Percentiles rank a stretch among this genome's conserved stretches.
Evolutionary conservation across 1,284 basidiomycete genomes (phyloP).

Genomic region (Melampsora larici-populina): DNA sequence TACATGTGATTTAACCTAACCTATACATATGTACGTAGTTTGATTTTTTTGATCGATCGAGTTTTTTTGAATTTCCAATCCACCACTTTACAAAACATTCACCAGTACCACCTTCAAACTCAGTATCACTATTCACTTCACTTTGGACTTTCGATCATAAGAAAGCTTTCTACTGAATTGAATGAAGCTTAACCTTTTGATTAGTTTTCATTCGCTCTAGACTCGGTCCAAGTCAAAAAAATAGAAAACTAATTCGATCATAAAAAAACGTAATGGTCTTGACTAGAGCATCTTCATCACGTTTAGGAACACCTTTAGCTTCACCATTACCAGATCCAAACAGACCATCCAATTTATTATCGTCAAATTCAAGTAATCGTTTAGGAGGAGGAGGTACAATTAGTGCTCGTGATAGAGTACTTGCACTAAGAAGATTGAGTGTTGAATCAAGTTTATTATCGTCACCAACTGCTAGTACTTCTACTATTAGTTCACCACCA

Average conservation of each 20-base stretch:
- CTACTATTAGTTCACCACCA: neutral
- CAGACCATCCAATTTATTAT: neutral
- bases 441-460: neutral
- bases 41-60: too few relatives aligned
- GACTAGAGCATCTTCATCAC: conserved; percentile 25
- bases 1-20: too few relatives aligned
- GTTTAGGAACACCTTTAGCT: conserved; percentile 25
- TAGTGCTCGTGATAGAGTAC: conserved; percentile 1
- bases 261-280: conserved; percentile 25
- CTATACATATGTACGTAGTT: too few relatives aligned
- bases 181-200: too few relatives aligned
- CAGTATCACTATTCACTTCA: too few relatives aligned
- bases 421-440: neutral
- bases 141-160: too few relatives aligned
- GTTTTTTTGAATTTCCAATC: too few relatives aligned
- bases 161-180: too few relatives aligned
- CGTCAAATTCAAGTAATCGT: neutral
- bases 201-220: too few relatives aligned
- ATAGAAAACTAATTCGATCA: neutral
- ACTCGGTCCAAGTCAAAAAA: too few relatives aligned
- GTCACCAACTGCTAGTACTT: neutral
- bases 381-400: neutral
- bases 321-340: conserved; percentile 21
- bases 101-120: too few relatives aligned
- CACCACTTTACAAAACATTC: too few relatives aligned